Base-by-base conservation (phyloP, 805 yeast species). In the Yamadazyma scolyti region DNA sequence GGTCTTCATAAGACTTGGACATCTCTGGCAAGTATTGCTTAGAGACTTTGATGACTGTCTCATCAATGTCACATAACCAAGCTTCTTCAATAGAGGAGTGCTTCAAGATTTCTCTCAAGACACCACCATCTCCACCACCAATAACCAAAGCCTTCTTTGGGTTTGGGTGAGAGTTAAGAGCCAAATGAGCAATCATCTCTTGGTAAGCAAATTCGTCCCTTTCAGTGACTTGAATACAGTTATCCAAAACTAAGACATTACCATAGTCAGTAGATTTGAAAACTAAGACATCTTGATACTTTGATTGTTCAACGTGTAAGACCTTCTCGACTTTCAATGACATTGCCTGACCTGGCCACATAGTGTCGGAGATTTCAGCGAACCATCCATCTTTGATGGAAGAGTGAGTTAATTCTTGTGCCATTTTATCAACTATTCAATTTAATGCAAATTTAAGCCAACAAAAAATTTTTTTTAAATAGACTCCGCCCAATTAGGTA, bases 321-420 rank as follows among this genome's bases (percentile, higher is more conserved):
- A 90, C 75, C 61, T 88, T 79, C 46, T 90, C 87, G 36, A 90
- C 97, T 43, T 79, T 75, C 47, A 90, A 71, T 31, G 88, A 76
- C 93, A 93, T 81, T 47, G 97, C 97, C 73, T 89, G 96, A 44
- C 98, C 98, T 18, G 98, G 97, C 95, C 96, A 90, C 86, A 87
- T 83, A 56, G 95, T 85, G 61, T 89, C 86, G 46, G 95, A 84
- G 58, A 84, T 72, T 64, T 90, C 98, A 51, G 90, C 79, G 68
- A 90, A 90, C 98, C 98, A 90, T 54, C 97, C 97, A 62, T 93
- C 88, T 56, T 72, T 71, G 50, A 73, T 63, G 31, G 73, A 57
- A 20, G 79, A 79, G 60, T 75, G 79, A 27, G 78, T 57, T 38
- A 73, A 63, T 56, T 65, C 65, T 43, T 52, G 56, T 32, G 54